Conservation (phyloP, 257 asterid genomes). For the Fraxinus anomala region DNA sequence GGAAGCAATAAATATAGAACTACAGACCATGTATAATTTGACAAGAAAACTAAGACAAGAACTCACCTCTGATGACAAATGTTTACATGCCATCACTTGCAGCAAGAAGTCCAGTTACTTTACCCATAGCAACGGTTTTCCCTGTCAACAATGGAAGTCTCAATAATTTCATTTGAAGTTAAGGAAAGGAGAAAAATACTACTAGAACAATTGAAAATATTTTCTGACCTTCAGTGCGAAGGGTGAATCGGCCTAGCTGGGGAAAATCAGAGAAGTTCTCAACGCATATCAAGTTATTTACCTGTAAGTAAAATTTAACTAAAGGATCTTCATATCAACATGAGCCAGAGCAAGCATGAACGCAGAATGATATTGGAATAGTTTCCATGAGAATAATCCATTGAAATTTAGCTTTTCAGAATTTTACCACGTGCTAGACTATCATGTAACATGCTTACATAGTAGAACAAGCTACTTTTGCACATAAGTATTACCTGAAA, state of each 20-base stretch:
- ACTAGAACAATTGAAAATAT: conserved; percentile 9
- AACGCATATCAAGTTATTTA: conserved; percentile 67
- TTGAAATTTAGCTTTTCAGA: background rate
- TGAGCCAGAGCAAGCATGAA: conserved; percentile 2
- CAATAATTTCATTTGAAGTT: background rate
- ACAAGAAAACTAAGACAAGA: background rate
- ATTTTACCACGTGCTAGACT: background rate
- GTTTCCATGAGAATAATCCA: background rate
- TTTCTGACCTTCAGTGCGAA: conserved; percentile 83
- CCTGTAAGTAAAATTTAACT: conserved; percentile 49
- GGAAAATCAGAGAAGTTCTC: conserved; percentile 78
- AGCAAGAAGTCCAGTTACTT: conserved; percentile 43
- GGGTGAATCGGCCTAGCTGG: conserved; percentile 92
- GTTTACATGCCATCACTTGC: conserved; percentile 31
- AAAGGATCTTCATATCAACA: background rate
- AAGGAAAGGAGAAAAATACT: conserved; percentile 14
- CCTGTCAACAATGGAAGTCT: conserved; percentile 46
- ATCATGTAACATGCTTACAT: background rate
- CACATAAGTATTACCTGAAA: background rate
- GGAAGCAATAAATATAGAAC: background rate
- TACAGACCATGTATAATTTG: background rate
- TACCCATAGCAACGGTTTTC: conserved; percentile 74
- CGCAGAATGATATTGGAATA: background rate
- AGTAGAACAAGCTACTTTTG: background rate
- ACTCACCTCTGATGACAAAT: conserved; percentile 33